These are phyloP conservation scores for Ceratobasidium sp. DNA, from an alignment of 1,284 basidiomycete genomes.

Conservation along the genomic window DNA sequence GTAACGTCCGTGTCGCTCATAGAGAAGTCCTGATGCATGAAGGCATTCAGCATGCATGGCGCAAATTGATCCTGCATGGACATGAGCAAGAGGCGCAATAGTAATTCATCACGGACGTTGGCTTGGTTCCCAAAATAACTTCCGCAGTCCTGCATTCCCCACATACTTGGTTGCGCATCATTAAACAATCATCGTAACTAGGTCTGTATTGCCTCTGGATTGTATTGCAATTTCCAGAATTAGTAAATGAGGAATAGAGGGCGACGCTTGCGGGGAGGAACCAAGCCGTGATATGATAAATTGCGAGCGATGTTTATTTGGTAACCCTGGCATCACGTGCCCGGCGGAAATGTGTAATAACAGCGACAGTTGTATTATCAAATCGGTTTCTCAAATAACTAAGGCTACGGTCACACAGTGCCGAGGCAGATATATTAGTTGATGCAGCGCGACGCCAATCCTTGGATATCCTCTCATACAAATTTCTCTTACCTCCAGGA, in stretches of 20 bases:
- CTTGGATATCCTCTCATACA: not conserved
- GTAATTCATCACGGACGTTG: too few species aligned
- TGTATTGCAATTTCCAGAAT: not conserved
- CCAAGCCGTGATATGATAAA: not conserved
- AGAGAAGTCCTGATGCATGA: too few species aligned
- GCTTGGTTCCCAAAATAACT: too few species aligned
- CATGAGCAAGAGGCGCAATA: too few species aligned
- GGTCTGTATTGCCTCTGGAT: not conserved
- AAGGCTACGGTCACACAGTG: not conserved
- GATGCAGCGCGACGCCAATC: not conserved
- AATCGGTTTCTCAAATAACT: slow-evolving; percentile 10
- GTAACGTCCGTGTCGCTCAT: too few species aligned
- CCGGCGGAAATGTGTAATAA: too few species aligned
- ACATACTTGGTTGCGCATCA: not conserved
- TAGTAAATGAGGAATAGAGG: not conserved
- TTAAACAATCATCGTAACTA: not conserved
- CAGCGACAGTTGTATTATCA: too few species aligned
- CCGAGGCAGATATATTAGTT: slow-evolving; percentile 22
- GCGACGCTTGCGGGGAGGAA: not conserved
- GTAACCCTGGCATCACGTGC: not conserved
- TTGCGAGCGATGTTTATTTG: not conserved
- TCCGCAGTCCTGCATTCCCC: not conserved
- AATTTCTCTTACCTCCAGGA: too few species aligned
- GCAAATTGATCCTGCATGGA: not conserved
- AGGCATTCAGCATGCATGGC: too few species aligned